phyloP scores from a whole-genome alignment of 139 green algal species.

The Yamagishiella unicocca region DNA sequence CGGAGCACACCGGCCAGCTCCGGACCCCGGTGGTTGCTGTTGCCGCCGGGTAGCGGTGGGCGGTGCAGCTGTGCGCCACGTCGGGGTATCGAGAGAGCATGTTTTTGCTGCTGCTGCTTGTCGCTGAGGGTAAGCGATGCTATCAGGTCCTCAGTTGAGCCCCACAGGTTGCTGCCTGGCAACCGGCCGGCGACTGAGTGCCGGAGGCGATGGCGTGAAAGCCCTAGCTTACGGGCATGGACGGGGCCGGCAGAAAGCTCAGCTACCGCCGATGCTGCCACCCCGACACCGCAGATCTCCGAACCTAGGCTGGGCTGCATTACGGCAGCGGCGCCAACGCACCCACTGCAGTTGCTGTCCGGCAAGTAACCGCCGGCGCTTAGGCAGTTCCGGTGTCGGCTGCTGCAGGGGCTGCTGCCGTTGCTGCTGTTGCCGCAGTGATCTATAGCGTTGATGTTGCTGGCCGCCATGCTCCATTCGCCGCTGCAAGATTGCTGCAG shows the following conservation, averaged over 20 bases:
- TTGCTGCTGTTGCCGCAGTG: background rate
- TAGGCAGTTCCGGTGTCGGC: background rate
- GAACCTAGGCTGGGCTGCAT: too few relatives aligned
- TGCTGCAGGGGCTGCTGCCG: background rate
- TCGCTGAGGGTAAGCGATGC: background rate
- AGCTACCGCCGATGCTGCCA: too few relatives aligned
- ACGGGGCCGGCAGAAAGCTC: too few relatives aligned
- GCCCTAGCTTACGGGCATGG: too few relatives aligned
- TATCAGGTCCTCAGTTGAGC: conserved; percentile 21
- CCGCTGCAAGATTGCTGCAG: too few relatives aligned
- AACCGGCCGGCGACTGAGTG: background rate
- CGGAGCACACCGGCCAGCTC: too few relatives aligned
- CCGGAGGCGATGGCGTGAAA: background rate
- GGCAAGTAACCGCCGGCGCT: background rate
- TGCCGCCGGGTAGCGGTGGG: too few relatives aligned
- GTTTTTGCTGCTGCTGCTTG: background rate
- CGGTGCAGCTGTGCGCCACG: too few relatives aligned
- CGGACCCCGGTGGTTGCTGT: too few relatives aligned
- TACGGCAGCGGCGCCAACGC: background rate
- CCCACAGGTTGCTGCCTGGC: background rate
- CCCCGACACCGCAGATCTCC: too few relatives aligned
- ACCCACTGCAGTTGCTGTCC: background rate
- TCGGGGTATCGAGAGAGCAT: background rate
- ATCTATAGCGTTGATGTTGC: too few relatives aligned
- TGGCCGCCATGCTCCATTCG: too few relatives aligned